Base-by-base conservation (phyloP, 805 yeast species). In the Candida xyloterini region DNA sequence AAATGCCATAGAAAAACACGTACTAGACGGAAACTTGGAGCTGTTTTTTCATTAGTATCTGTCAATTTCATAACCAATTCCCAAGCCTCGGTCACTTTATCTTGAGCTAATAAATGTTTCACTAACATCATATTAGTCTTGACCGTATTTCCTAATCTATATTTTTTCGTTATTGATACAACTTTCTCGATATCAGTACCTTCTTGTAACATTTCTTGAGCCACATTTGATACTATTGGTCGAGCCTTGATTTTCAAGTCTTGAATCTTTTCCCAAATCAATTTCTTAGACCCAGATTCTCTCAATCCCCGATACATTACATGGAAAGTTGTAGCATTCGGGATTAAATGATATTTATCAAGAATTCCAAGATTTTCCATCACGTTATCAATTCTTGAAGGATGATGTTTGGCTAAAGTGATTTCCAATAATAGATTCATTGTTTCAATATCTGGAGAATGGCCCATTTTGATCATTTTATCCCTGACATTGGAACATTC, bases 401-500 rank as follows among this genome's bases (percentile, higher is more conserved):
- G 43, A 35, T 43, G 46, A 27, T 42, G 34, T 33, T 47, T 47
- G 10, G 22, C 24, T 13, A 47, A 31, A 2, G 43, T 33, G 14
- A 33, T 30, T 4, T 38, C 48, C 16, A 47, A 21, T 8, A 44
- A 36, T 14, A 47, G 29, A 24, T 47, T 47, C 13, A 44, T 27
- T 3, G 47, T 43, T 21, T 44, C 42, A 10, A 34, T 34, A 22
- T 30, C 35, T 27, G 48, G 51, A 20, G 20, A 4, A n/a, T 28
- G 34, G n/a, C 46, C 46, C 9, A 29, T 23, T 14, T 23, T 15
- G 13, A 47, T 36, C 51, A 47, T 43, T 33, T 30, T 30, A 28
- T 47, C 51, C 10, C 46, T 29, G 3, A 44, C 36, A 14, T 32
- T 16, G 27, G 38, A 44, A 25, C 44, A 44, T 23, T 44, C 47